Conservation (phyloP, 345 rosid genomes). For the Salix brachista region DNA sequence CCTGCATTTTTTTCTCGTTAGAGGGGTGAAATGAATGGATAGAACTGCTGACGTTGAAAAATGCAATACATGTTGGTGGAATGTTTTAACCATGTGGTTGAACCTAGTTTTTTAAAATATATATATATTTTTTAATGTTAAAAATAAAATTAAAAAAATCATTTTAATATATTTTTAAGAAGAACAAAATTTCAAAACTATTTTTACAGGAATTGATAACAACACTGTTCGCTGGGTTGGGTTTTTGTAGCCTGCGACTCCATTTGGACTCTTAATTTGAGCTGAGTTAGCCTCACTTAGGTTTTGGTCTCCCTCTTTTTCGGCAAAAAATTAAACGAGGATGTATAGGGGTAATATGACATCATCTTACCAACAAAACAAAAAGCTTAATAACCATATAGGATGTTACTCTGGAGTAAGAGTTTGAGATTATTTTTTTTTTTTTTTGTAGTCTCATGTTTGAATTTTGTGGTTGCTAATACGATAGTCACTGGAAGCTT, state of each 20-base stretch:
- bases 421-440: too few species aligned
- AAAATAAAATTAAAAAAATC: too few species aligned
- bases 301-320: background rate
- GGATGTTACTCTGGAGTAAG: too few species aligned
- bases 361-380: background rate
- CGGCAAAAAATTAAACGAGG: background rate
- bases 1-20: background rate
- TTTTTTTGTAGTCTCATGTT: too few species aligned
- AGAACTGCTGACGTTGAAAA: background rate
- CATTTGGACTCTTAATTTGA: background rate
- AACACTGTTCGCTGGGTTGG: background rate
- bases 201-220: background rate
- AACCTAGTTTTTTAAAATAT: too few species aligned
- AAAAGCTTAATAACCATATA: too few species aligned
- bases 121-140: too few species aligned
- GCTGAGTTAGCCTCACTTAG: background rate
- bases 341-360: background rate
- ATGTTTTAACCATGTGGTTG: too few species aligned
- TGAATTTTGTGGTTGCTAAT: too few species aligned
- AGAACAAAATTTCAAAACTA: too few species aligned
- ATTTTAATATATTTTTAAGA: too few species aligned
- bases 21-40: background rate
- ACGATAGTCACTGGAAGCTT: too few species aligned
- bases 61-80: background rate
- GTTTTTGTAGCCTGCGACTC: background rate